Evolutionary conservation across 805 yeast genomes (phyloP), one percentile per base, ranked within the genome.

Genomic region (Ascoidea tarda): DNA sequence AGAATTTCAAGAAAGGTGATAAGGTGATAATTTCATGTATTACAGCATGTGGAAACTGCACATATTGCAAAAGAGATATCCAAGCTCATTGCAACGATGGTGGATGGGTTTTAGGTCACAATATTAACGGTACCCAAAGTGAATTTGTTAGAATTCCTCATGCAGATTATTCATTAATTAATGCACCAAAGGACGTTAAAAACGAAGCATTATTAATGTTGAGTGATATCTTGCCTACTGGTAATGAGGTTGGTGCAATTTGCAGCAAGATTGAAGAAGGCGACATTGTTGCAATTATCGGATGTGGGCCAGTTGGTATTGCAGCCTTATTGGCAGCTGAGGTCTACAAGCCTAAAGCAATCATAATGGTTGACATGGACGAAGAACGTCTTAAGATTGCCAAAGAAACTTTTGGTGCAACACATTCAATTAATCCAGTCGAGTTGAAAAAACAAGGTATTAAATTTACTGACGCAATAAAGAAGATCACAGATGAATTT

Each of bases 71-170:
- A 55, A 75, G 69, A 59, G 68, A 76, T 58, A 68, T 81, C 55
- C 83, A 82, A 63, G 75, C 83, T 6, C 84, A 79, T 63, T 79
- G 84, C 74, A 61, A 62, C 16, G 73, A 74, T 49, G 80, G 80
- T 53, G 78, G 78, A 16, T 75, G 79, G 79, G 62, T 69, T 38
- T 60, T 75, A 46, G 79, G 79, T 46, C 80, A 79, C 56, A 72
- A 70, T 56, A 82, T 84, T 52, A 77, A 81, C 55, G 88, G 88
- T 47, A 81, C 87, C 5, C 83, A 82, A 62, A 79, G 85, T 50
- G 83, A 78, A 59, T 78, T 68, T 61, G 76, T 71, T 58, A 73
- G 82, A 61, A 71, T 78, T 50, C 84, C 82, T 47, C 72, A 63
- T 57, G 77, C 74, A 28, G 74, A 72, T 54, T 51, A 63, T 55